Conservation (phyloP, 305 asterid genomes). For the Fraxinus angustifolia region DNA sequence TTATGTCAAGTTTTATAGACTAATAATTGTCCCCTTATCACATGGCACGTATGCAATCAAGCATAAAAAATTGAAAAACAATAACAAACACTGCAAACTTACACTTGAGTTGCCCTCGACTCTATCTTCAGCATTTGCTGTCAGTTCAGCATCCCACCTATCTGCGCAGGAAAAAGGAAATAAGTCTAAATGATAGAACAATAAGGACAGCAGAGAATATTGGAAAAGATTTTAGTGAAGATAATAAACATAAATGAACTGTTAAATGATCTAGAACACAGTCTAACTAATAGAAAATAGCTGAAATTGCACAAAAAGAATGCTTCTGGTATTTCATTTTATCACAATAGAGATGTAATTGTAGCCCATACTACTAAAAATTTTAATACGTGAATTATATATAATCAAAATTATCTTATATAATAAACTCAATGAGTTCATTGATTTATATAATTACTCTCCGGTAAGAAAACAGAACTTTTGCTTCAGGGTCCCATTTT, state of each 20-base stretch:
- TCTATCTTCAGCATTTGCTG: conserved; percentile 19
- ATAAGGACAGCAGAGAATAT: not conserved
- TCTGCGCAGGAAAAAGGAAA: conserved; percentile 18
- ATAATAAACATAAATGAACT: not conserved
- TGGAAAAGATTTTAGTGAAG: not conserved
- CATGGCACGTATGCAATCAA: not conserved
- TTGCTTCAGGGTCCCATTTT: not conserved
- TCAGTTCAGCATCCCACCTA: conserved; percentile 14
- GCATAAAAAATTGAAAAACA: not conserved
- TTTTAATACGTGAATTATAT: not conserved
- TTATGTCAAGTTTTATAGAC: not conserved
- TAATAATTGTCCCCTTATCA: not conserved
- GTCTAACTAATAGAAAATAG: not conserved
- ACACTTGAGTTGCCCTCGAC: conserved; percentile 27
- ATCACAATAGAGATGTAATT: not conserved
- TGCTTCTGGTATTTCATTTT: not conserved
- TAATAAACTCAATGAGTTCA: not conserved
- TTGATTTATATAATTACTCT: not conserved
- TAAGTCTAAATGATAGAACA: not conserved
- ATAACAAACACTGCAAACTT: conserved; percentile 16
- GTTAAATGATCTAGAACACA: not conserved
- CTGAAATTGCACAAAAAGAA: not conserved
- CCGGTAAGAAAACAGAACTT: not conserved
- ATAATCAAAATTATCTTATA: not conserved
- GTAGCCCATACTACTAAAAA: not conserved